A percentile compares a stretch with the other conserved stretches of the same genome.
Conservation (phyloP, 2,329 filamentous ascomycete genomes). For the Colletotrichum sp. region DNA sequence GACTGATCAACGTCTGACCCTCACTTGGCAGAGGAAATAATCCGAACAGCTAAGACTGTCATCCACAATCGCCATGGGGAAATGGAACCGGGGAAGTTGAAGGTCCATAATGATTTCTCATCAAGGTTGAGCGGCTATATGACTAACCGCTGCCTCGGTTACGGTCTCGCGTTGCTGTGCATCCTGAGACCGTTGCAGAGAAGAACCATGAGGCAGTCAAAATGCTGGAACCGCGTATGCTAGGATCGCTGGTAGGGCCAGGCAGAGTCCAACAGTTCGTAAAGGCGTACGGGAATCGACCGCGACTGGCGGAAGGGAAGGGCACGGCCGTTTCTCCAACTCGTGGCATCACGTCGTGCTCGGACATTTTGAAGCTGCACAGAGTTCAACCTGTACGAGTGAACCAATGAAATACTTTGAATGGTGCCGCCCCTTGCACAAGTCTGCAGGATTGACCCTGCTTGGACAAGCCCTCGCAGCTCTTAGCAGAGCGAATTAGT, state of each 20-base stretch:
- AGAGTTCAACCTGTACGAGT: not conserved
- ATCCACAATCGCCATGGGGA: not conserved
- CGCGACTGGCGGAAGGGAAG: not conserved
- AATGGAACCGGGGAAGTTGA: not conserved
- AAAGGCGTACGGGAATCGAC: not conserved
- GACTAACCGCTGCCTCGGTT: not conserved
- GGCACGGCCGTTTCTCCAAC: not conserved
- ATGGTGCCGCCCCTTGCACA: not conserved
- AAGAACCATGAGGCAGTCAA: not conserved
- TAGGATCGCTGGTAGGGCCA: not conserved
- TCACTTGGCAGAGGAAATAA: not conserved
- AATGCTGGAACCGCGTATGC: not conserved
- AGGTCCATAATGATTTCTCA: not conserved
- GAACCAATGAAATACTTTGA: not conserved
- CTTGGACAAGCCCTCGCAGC: not conserved
- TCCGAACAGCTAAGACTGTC: not conserved
- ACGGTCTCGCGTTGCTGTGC: not conserved
- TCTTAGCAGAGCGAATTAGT: not conserved
- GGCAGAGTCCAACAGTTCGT: conserved; percentile 4
- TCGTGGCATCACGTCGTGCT: not conserved
- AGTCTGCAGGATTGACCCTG: not conserved
- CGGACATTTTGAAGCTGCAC: not conserved
- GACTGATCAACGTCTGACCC: not conserved
- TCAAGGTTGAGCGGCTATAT: not conserved
- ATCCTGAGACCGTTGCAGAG: not conserved